A percentile compares a stretch with the other conserved stretches of the same genome.
These are phyloP conservation scores for Penstemon newberryi DNA, from an alignment of 257 asterid genomes.

Conservation along the genomic window DNA sequence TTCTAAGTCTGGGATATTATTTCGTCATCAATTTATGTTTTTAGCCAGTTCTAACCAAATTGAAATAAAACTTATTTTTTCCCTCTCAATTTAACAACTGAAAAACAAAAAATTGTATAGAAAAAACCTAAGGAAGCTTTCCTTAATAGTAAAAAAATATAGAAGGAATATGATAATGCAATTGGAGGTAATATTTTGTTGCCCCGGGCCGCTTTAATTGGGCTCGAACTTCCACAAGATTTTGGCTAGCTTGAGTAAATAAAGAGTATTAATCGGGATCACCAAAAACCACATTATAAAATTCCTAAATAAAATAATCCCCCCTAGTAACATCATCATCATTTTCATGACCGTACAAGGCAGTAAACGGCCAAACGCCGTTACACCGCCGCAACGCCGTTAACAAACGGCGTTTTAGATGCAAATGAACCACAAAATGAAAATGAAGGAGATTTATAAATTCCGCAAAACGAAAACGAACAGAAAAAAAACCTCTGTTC, in stretches of 20 bases:
- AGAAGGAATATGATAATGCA: no score
- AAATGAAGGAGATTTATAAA: slow-evolving; percentile 13
- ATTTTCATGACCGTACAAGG: slow-evolving; percentile 34
- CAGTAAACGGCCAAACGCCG: slow-evolving; percentile 48
- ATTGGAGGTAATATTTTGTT: no score
- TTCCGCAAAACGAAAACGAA: slow-evolving; percentile 49
- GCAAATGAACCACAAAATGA: slow-evolving; percentile 25
- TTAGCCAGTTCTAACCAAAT: no score
- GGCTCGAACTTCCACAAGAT: slow-evolving; percentile 58
- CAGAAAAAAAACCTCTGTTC: slow-evolving; percentile 14
- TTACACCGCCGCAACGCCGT: slow-evolving; percentile 51
- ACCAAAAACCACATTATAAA: slow-evolving; percentile 45
- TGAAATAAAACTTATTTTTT: no score
- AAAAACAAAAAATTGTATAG: no score
- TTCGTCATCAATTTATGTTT: no score
- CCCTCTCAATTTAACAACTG: no score
- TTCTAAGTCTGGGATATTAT: no score
- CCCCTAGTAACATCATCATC: slow-evolving; percentile 1
- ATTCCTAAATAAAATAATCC: neutral
- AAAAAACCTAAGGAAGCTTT: no score
- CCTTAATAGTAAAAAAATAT: no score
- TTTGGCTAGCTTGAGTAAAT: slow-evolving; percentile 38
- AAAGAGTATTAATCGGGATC: slow-evolving; percentile 71
- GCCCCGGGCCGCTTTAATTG: slow-evolving; percentile 28
- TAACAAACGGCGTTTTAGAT: slow-evolving; percentile 43